Evolutionary conservation across 164 flowering plant genomes (phyloP).

Genomic region (Litsea cubeba): DNA sequence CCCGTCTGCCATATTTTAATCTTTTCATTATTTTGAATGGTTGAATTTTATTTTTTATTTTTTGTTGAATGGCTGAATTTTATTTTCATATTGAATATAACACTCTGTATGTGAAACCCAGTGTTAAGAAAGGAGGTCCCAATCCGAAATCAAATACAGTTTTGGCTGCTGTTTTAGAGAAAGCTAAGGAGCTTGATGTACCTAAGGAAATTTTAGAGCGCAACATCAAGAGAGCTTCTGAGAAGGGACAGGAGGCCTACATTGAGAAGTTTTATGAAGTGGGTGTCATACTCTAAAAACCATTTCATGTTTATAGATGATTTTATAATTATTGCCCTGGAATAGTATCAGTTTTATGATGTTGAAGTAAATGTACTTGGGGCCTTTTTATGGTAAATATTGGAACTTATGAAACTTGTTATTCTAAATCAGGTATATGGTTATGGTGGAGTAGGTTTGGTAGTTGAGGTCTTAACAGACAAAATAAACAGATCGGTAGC

Average conservation of each 20-base stretch:
- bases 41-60: background rate
- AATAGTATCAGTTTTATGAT: background rate
- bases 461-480: slow-evolving; percentile 88
- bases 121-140: slow-evolving; percentile 85
- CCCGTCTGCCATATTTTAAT: background rate
- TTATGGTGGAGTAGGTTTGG: slow-evolving; percentile 86
- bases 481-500: slow-evolving; percentile 88
- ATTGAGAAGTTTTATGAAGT: slow-evolving; percentile 94
- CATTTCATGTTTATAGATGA: background rate
- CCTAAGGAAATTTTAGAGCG: slow-evolving; percentile 93
- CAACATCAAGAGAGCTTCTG: slow-evolving; percentile 90
- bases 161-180: slow-evolving; percentile 75
- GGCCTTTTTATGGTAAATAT: background rate
- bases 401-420: background rate
- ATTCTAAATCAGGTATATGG: slow-evolving; percentile 70
- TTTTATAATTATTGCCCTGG: background rate
- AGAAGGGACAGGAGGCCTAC: slow-evolving; percentile 93
- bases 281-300: slow-evolving; percentile 7
- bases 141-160: slow-evolving; percentile 66
- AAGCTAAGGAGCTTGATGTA: slow-evolving; percentile 92
- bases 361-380: background rate
- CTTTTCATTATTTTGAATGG: background rate
- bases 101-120: slow-evolving; percentile 21
- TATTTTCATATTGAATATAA: background rate
- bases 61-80: background rate